phyloP scores from a whole-genome alignment of 2,329 filamentous ascomycete genomes.

The Xylariaceae sp. region DNA sequence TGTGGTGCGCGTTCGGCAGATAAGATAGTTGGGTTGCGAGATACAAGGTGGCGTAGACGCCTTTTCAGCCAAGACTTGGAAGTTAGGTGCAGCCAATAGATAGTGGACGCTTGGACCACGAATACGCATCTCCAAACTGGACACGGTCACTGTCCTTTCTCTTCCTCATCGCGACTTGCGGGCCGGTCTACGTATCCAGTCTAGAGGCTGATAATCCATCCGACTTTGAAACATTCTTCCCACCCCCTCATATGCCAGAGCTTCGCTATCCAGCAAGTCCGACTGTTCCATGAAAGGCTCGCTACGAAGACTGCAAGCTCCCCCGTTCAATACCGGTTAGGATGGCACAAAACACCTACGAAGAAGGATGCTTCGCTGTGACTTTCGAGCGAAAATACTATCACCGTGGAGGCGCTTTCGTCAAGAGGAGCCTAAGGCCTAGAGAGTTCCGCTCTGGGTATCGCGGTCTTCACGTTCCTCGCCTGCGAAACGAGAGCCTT shows the following conservation, averaged over 20 bases:
- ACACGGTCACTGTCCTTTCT: neutral
- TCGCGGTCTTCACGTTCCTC: constrained; percentile 23
- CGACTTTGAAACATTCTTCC: neutral
- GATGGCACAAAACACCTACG: neutral
- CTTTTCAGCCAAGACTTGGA: too few relatives aligned
- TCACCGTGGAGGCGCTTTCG: constrained; percentile 17
- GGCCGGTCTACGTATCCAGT: neutral
- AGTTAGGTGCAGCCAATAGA: too few relatives aligned
- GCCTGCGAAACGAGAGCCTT: constrained; percentile 19
- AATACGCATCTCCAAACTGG: too few relatives aligned
- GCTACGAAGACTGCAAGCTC: neutral
- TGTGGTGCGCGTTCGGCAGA: too few relatives aligned
- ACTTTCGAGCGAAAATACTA: constrained; percentile 25
- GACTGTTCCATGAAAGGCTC: neutral
- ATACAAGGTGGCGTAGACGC: too few relatives aligned
- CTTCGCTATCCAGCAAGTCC: neutral
- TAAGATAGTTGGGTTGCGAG: too few relatives aligned
- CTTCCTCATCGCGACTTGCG: neutral
- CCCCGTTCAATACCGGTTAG: neutral
- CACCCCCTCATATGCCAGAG: neutral
- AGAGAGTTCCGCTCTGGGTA: constrained; percentile 21
- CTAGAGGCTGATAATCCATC: neutral
- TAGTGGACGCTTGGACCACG: too few relatives aligned
- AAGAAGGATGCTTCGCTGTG: constrained; percentile 19
- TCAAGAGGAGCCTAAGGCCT: constrained; percentile 25